Conservation (phyloP, 805 yeast species). For the Brettanomyces sp. region DNA sequence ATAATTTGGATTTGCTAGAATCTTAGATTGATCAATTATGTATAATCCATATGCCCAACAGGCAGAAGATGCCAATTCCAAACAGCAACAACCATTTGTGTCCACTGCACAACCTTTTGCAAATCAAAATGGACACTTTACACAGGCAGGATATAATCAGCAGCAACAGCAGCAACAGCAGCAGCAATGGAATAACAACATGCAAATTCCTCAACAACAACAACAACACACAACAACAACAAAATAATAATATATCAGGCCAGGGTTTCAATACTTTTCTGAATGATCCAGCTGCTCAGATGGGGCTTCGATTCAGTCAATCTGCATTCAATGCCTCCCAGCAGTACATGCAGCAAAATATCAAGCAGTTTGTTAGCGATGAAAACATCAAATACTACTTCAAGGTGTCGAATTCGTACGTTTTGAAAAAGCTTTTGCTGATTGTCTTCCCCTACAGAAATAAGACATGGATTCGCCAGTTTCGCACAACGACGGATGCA, state of each 20-base stretch:
- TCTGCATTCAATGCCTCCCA: constrained; percentile 76
- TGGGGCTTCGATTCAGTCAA: constrained; percentile 85
- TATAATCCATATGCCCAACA: constrained; percentile 39
- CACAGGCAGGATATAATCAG: constrained; percentile 14
- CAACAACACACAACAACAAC: constrained; percentile 11
- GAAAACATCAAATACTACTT: constrained; percentile 75
- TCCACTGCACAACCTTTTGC: not conserved
- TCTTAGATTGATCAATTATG: constrained; percentile 7
- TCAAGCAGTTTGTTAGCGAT: constrained; percentile 40
- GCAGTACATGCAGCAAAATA: constrained; percentile 67
- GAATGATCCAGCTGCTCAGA: constrained; percentile 69
- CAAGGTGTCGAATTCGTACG: constrained; percentile 86
- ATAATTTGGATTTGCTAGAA: too few species aligned
- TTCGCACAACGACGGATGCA: constrained; percentile 27
- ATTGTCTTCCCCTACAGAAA: constrained; percentile 82
- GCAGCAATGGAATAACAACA: constrained; percentile 17
- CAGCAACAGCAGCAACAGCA: constrained; percentile 13
- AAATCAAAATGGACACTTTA: not conserved
- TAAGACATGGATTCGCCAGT: constrained; percentile 68
- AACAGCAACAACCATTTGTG: not conserved
- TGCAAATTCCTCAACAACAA: constrained; percentile 11
- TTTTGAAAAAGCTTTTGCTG: constrained; percentile 58
- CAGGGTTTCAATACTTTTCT: constrained; percentile 35
- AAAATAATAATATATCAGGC: constrained; percentile 12
- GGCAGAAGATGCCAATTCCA: constrained; percentile 2